These are phyloP conservation scores for Penicillium sp. DNA, from an alignment of 2,329 filamentous ascomycete genomes.

Conservation along the genomic window DNA sequence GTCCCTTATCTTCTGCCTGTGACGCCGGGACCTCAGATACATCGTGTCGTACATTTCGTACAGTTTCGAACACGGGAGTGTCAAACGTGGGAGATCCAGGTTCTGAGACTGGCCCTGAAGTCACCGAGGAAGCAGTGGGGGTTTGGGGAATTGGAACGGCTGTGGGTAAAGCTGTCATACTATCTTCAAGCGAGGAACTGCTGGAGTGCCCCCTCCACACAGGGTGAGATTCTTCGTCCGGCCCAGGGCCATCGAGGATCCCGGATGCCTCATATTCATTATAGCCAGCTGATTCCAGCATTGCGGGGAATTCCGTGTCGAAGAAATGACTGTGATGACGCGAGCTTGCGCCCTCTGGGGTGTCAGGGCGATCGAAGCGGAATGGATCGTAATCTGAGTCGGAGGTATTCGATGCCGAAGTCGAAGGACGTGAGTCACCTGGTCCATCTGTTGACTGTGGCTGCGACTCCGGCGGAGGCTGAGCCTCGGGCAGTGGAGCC, in stretches of 20 bases:
- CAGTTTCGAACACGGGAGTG: conserved; percentile 20
- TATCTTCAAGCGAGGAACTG: conserved; percentile 13
- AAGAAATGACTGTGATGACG: conserved; percentile 38
- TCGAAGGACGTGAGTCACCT: conserved; percentile 38
- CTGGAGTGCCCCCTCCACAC: conserved; percentile 20
- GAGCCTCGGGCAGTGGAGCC: conserved; percentile 24
- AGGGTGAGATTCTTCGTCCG: conserved; percentile 51
- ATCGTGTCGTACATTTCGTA: conserved; percentile 17
- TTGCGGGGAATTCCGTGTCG: conserved; percentile 42
- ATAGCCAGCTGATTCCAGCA: conserved; percentile 48
- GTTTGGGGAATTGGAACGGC: conserved; percentile 24
- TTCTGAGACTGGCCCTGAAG: conserved; percentile 16
- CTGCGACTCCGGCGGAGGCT: conserved; percentile 1
- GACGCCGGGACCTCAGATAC: conserved; percentile 1
- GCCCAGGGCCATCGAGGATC: conserved; percentile 52
- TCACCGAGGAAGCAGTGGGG: conserved; percentile 9
- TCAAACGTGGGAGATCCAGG: conserved; percentile 23
- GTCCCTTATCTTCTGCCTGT: conserved; percentile 8
- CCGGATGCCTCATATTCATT: conserved; percentile 53
- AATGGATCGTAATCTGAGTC: conserved; percentile 45
- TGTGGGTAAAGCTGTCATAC: conserved; percentile 25
- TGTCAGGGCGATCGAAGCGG: conserved; percentile 38
- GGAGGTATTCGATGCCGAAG: conserved; percentile 36
- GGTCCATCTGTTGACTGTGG: conserved; percentile 23
- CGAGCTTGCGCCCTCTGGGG: conserved; percentile 21